Evolutionary conservation across 495 filamentous ascomycete genomes (phyloP).

Genomic region (Sporormia fimetaria): DNA sequence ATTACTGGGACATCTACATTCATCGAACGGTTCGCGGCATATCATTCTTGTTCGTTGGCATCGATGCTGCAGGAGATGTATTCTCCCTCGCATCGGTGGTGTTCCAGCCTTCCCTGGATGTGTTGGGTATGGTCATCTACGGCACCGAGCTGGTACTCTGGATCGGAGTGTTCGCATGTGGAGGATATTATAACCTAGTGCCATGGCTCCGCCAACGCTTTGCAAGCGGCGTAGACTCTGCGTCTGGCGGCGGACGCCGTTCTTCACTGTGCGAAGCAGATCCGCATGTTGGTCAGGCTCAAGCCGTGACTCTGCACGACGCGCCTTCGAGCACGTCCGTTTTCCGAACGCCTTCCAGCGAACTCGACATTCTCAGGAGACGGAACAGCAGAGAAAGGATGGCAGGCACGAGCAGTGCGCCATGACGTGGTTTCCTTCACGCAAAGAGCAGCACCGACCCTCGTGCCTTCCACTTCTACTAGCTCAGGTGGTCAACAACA

Average conservation of each 20-base stretch:
- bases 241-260: neutral
- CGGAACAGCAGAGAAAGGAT: slow-evolving; percentile 2
- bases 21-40: slow-evolving; percentile 52
- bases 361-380: slow-evolving; percentile 10
- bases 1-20: slow-evolving; percentile 50
- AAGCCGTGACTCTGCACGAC: slow-evolving; percentile 38
- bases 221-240: neutral
- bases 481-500: too few species aligned
- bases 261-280: too few species aligned
- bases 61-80: slow-evolving; percentile 53
- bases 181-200: slow-evolving; percentile 46
- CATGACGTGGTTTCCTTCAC: neutral
- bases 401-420: neutral
- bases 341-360: slow-evolving; percentile 39
- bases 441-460: neutral
- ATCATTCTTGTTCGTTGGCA: slow-evolving; percentile 53
- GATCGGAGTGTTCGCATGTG: slow-evolving; percentile 51
- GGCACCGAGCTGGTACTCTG: slow-evolving; percentile 49
- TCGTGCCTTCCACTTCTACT: too few species aligned
- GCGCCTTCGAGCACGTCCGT: slow-evolving; percentile 49
- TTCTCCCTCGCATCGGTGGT: slow-evolving; percentile 51
- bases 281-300: too few species aligned
- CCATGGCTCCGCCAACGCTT: slow-evolving; percentile 37
- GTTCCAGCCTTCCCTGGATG: slow-evolving; percentile 44
- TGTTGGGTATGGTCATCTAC: slow-evolving; percentile 51